Percentiles rank a stretch among this genome's conserved stretches.
Evolutionary conservation across 1,284 basidiomycete genomes (phyloP).

Genomic region (Xerocomus subilludens): DNA sequence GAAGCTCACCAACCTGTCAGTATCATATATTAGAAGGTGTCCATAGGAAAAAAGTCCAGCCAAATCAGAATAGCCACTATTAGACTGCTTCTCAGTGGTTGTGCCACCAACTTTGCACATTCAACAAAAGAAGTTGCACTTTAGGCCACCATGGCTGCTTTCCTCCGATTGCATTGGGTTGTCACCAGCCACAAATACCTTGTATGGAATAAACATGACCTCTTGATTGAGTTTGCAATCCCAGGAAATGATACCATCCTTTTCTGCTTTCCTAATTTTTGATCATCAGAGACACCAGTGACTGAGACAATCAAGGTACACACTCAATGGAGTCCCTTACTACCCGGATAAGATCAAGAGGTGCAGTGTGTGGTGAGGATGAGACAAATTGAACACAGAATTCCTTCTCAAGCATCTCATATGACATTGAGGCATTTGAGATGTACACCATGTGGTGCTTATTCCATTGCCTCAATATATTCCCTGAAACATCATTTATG

Average conservation of each 20-base stretch:
- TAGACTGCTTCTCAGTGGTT: slow-evolving; percentile 35
- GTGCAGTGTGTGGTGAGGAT: background rate
- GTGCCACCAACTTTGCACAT: slow-evolving; percentile 47
- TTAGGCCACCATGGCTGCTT: slow-evolving; percentile 33
- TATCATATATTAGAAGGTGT: background rate
- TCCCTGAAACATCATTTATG: slow-evolving; percentile 50
- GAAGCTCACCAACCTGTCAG: background rate
- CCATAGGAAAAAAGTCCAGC: background rate
- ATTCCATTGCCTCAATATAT: slow-evolving; percentile 52
- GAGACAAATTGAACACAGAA: background rate
- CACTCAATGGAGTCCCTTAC: background rate
- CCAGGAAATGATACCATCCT: slow-evolving; percentile 28
- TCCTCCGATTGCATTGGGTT: slow-evolving; percentile 54
- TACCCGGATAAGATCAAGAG: background rate
- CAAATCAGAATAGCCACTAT: background rate
- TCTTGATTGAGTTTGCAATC: slow-evolving; percentile 38
- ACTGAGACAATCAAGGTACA: background rate
- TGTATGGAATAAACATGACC: slow-evolving; percentile 43
- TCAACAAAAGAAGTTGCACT: slow-evolving; percentile 47
- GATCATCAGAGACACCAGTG: background rate
- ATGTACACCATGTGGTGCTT: slow-evolving; percentile 47
- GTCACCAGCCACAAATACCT: slow-evolving; percentile 45
- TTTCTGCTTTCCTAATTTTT: background rate
- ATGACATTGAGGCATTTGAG: background rate
- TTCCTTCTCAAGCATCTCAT: background rate